Evolutionary conservation across 1,284 basidiomycete species (phyloP), one percentile per base, ranked within the genome.

Genomic region (Rhodotorula sp.): DNA sequence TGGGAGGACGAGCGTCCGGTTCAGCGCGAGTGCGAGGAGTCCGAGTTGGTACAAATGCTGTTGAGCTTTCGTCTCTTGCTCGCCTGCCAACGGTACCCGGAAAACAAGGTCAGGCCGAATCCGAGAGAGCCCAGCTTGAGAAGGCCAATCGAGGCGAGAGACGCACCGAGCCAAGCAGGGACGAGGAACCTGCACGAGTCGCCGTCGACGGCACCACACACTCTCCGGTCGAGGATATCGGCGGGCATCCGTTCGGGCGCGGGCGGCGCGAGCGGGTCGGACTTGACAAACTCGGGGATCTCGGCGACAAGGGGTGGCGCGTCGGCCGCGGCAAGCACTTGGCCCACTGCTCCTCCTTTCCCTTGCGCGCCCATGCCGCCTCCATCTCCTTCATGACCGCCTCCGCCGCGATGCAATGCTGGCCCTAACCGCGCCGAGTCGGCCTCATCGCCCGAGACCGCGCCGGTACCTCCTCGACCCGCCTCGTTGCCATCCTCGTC

Each of bases 11-110:
- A 79, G 74, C 20, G 76, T 79, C 18, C 79, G 72, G 61, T 79
- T 78, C 29, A 78, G 70, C 0, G 78, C 67, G 57, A 77, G 57
- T 4, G 79, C 77, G 30, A 79, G 69, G 15, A 79, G 66, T 4
- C 77, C 79, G 51, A 79, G 76, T 62, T 79, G 79, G 69, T 79
- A 76, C 22, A 79, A 59, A 60, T 79, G 79, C 57, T 72, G 67
- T 57, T 79, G 78, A 2, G 77, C 79, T 56, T 79, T 79, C 4
- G 79, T 78, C 55, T 79, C 79, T 69, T 79, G 79, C 67, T 79
- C 79, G 33, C 78, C 77, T 65, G 67, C 26, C 48, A 24, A 55
- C 7, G 15, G 5, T 8, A 2, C 12, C 20, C 26, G 51, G n/a
- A 51, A 51, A 29, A n/a, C 6, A 53, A 14, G 14, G n/a, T 53